Conservation (phyloP, 306 rosid genomes). For the Castanea sativa region DNA sequence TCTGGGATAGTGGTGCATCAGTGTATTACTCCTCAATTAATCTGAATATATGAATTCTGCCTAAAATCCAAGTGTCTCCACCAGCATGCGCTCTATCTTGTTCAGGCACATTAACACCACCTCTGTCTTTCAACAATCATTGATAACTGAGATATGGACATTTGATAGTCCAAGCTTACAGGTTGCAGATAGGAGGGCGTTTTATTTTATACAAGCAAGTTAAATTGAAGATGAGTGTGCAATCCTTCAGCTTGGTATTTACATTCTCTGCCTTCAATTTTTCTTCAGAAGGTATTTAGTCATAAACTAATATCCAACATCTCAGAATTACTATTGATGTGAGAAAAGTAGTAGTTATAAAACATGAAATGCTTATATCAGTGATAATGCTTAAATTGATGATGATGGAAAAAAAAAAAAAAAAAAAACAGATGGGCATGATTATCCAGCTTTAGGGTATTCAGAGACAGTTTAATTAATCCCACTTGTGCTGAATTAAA, state of each 20-base stretch:
- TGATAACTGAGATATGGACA: background rate
- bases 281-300: constrained; percentile 9
- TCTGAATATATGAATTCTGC: constrained; percentile 24
- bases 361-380: background rate
- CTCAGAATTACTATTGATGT: background rate
- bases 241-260: constrained; percentile 5
- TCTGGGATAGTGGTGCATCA: constrained; percentile 8
- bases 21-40: constrained; percentile 5
- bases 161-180: constrained; percentile 24
- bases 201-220: constrained; percentile 12
- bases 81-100: constrained; percentile 30
- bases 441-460: constrained; percentile 37
- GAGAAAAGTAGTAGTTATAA: background rate
- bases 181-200: constrained; percentile 30
- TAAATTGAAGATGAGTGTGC: constrained; percentile 14
- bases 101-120: constrained; percentile 7
- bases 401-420: too few species aligned
- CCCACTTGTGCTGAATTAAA: too few species aligned
- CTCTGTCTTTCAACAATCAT: background rate
- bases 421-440: too few species aligned
- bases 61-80: constrained; percentile 28
- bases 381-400: background rate
- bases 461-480: constrained; percentile 19
- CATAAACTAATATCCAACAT: background rate
- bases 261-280: constrained; percentile 21